Conservation (phyloP, 345 rosid species). For the Litchi chinensis region DNA sequence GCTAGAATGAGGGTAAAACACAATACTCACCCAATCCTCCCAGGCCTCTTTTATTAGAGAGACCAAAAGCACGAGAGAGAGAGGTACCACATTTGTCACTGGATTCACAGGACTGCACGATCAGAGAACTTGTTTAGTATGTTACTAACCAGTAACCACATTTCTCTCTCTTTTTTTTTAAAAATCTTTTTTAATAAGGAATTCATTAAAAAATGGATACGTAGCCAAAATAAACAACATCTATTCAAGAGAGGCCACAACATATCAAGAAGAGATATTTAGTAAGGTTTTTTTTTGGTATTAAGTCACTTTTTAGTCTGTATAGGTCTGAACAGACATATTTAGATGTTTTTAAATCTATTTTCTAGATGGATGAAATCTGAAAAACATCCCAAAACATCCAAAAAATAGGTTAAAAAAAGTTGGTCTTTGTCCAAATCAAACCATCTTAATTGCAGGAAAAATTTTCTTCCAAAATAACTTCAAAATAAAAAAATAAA, state of each 20-base stretch:
- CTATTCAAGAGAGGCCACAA: not conserved
- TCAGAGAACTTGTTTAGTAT: slow-evolving; percentile 26
- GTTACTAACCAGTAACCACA: not conserved
- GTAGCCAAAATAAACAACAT: not conserved
- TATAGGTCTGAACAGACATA: not conserved
- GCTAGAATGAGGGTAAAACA: slow-evolving; percentile 12
- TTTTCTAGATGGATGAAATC: not conserved
- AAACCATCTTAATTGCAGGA: not conserved
- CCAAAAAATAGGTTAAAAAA: not conserved
- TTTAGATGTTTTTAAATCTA: not conserved
- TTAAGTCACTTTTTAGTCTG: not conserved
- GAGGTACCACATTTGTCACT: slow-evolving; percentile 87
- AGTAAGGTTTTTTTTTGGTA: not conserved
- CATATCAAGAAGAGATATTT: not conserved
- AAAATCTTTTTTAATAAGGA: not conserved
- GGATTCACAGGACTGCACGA: slow-evolving; percentile 96
- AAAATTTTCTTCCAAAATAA: too few species aligned
- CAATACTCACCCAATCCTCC: slow-evolving; percentile 88
- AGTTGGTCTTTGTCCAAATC: not conserved
- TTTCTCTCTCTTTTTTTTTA: not conserved
- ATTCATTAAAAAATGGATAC: not conserved
- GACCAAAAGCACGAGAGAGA: slow-evolving; percentile 91
- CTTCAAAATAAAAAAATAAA: not conserved
- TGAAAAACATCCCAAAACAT: not conserved
- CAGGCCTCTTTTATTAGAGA: slow-evolving; percentile 98